Evolutionary conservation across 2,329 filamentous ascomycete genomes (phyloP).

Genomic region (Cladophialophora carrionii): DNA sequence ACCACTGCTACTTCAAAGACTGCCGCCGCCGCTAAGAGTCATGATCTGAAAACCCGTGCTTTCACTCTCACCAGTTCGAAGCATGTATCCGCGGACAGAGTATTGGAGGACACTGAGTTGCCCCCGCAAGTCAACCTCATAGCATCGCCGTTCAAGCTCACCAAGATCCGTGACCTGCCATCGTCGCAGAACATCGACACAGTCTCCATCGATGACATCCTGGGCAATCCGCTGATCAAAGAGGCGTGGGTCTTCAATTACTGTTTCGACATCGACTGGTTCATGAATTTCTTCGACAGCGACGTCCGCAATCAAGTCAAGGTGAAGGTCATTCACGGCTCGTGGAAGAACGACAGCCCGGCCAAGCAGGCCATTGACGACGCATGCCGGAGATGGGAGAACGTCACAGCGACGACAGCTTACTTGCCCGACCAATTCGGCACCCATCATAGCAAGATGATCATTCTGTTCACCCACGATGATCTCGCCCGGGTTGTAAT

Average conservation of each 20-base stretch:
- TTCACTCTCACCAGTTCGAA: not conserved
- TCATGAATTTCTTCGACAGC: constrained; percentile 62
- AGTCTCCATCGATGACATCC: constrained; percentile 66
- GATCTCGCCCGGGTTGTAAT: constrained; percentile 77
- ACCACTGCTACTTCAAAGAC: not conserved
- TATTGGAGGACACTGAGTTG: not conserved
- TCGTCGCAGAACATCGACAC: constrained; percentile 66
- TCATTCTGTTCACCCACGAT: constrained; percentile 78
- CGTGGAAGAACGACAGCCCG: constrained; percentile 68
- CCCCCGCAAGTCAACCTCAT: constrained; percentile 40
- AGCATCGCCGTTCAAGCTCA: constrained; percentile 72
- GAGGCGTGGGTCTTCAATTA: constrained; percentile 64
- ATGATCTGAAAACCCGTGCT: not conserved
- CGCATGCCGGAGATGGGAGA: constrained; percentile 63
- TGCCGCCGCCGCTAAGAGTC: not conserved
- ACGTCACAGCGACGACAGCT: constrained; percentile 71
- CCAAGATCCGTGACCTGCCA: constrained; percentile 67
- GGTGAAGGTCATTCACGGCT: constrained; percentile 65
- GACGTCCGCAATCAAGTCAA: constrained; percentile 58
- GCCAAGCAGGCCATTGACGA: constrained; percentile 62
- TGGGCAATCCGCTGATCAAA: constrained; percentile 73
- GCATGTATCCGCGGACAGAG: not conserved
- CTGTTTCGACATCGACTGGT: constrained; percentile 61
- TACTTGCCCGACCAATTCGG: constrained; percentile 84
- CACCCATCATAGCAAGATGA: constrained; percentile 86